A percentile compares a stretch with the other conserved stretches of the same genome.
Evolutionary conservation across 306 rosid species (phyloP).

Genomic region (Calophaca sinica): DNA sequence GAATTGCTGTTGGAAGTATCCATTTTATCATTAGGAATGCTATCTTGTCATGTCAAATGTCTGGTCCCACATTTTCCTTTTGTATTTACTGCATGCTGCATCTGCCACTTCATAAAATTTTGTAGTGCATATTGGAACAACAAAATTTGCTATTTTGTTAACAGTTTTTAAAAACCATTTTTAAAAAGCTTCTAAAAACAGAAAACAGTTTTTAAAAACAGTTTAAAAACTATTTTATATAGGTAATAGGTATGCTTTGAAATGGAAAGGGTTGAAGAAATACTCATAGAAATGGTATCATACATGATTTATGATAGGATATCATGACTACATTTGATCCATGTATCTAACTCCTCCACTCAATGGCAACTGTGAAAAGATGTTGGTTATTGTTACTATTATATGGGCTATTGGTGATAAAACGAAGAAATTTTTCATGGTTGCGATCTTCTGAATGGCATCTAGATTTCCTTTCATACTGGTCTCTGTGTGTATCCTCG

Average conservation of each 20-base stretch:
- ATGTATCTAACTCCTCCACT: too few species aligned
- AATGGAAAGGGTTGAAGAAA: neutral
- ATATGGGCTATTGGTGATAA: slow-evolving; percentile 18
- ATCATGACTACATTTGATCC: neutral
- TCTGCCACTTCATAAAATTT: slow-evolving; percentile 25
- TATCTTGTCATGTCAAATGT: slow-evolving; percentile 27
- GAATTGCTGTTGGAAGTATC: slow-evolving; percentile 99
- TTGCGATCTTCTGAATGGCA: slow-evolving; percentile 34
- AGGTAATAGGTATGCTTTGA: slow-evolving; percentile 7
- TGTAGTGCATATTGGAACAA: slow-evolving; percentile 26
- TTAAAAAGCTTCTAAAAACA: too few species aligned
- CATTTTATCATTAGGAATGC: slow-evolving; percentile 43
- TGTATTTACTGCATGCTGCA: slow-evolving; percentile 18
- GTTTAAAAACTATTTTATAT: too few species aligned
- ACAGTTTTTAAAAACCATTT: too few species aligned
- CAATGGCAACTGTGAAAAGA: too few species aligned
- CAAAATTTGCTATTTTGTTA: too few species aligned
- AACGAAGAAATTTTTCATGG: slow-evolving; percentile 26
- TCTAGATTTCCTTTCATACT: slow-evolving; percentile 37
- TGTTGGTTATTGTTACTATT: neutral
- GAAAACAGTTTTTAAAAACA: too few species aligned
- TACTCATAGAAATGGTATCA: neutral
- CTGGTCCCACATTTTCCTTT: slow-evolving; percentile 29
- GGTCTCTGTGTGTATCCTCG: slow-evolving; percentile 53
- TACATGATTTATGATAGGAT: neutral